phyloP scores from a whole-genome alignment of 371 early-diverging fungal genomes.

The Umbelopsis sp. region DNA sequence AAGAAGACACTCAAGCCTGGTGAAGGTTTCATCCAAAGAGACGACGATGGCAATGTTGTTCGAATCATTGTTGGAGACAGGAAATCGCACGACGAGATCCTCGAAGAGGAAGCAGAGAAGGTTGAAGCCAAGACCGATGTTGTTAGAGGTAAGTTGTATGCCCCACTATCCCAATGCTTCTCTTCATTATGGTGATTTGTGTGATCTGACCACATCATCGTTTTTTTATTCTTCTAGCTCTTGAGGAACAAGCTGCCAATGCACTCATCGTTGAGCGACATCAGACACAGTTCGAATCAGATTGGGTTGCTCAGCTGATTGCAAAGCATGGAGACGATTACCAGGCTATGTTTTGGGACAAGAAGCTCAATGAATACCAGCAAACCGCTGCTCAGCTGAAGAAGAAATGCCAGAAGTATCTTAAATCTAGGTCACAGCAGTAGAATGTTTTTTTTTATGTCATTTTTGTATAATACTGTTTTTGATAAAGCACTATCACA shows the following conservation, averaged over 20 bases:
- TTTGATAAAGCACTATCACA: not conserved
- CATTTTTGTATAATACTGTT: not conserved
- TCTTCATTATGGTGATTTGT: not conserved
- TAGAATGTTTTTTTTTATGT: not conserved
- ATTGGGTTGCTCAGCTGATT: slow-evolving; percentile 66
- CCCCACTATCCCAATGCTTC: not conserved
- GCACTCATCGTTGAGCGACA: slow-evolving; percentile 53
- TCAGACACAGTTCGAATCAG: slow-evolving; percentile 68
- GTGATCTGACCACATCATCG: slow-evolving; percentile 17
- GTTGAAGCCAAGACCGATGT: slow-evolving; percentile 70
- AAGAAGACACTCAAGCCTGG: slow-evolving; percentile 58
- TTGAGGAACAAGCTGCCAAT: slow-evolving; percentile 65
- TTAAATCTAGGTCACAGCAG: slow-evolving; percentile 16
- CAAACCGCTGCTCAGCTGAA: slow-evolving; percentile 78
- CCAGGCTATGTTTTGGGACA: slow-evolving; percentile 89
- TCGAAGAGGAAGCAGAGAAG: slow-evolving; percentile 54
- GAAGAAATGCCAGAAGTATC: slow-evolving; percentile 56
- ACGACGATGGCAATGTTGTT: slow-evolving; percentile 80
- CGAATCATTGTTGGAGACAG: slow-evolving; percentile 70
- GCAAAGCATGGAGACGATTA: slow-evolving; percentile 84
- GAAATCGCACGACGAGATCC: slow-evolving; percentile 58
- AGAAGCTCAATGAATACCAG: slow-evolving; percentile 82
- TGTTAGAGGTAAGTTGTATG: slow-evolving; percentile 41
- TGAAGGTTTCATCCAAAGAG: slow-evolving; percentile 82
- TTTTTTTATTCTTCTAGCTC: slow-evolving; percentile 25